Base-by-base conservation (phyloP, 495 filamentous ascomycete genomes). In the Bacidia gigantensis region DNA sequence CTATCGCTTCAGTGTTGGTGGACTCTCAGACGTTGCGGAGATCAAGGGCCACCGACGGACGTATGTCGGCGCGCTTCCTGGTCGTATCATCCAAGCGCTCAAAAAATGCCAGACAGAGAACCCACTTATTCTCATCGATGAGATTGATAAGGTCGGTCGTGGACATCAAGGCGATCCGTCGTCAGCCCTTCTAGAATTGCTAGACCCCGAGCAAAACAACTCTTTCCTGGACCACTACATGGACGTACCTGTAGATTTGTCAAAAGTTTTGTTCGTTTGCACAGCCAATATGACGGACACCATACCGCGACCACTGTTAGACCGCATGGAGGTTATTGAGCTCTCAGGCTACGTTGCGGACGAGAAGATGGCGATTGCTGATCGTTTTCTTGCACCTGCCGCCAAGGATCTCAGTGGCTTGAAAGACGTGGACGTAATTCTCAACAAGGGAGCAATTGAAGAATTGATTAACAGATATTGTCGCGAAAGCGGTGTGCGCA, bases 31-130 rank as follows among this genome's bases (percentile, higher is more conserved):
- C 69, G 93, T 97, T 57, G 92, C 93, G n/a, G 93, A 99, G 66
- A 95, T 99, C 68, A 99, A 99, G 73, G 93, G 93, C 42, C 93
- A 99, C 63, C 76, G 93, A 54, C 74, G 93, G 57, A 99, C 93
- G 11, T 99, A 99, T 61, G 90, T 99, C 49, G 93, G 93, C 52
- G 93, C 93, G 41, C 71, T 99, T 41, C 93, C 93, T 23, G 93
- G 93, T 22, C 83, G 93, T 46, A 93, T 97, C 64, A 97, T 97
- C 55, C 93, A 97, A 68, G 93, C 93, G 21, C 71, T 99, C 52
- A 99, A 99, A 79, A 97, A 97, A 65, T 96, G 92, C 67, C 89
- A 97, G 65, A 97, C 93, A 0, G 93, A 97, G 64, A 99, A 99
- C 64, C 93, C 93, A 40, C 69, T 99, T 45, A 87, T 99, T 55